phyloP scores from a whole-genome alignment of 148 eudicot genomes.

The Vaccinium corymbosum region DNA sequence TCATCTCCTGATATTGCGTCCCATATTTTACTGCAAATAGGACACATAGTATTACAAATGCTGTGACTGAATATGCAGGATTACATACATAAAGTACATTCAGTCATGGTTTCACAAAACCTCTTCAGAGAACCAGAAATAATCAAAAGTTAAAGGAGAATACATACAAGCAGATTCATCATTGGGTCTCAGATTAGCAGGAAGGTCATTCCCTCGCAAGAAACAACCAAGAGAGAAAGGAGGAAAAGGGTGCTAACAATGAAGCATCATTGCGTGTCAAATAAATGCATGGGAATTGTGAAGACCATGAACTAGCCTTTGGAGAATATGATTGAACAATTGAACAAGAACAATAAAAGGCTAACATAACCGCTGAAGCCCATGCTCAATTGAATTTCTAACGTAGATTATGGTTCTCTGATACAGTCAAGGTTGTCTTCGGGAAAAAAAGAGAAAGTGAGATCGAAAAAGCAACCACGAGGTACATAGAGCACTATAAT shows the following conservation, averaged over 20 bases:
- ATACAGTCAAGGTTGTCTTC: background rate
- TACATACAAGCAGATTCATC: background rate
- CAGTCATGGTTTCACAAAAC: background rate
- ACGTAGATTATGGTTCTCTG: background rate
- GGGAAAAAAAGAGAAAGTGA: background rate
- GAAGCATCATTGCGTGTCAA: background rate
- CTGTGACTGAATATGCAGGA: background rate
- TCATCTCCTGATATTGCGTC: slow-evolving; percentile 82
- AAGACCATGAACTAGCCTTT: background rate
- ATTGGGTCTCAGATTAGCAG: background rate
- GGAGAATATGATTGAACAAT: background rate
- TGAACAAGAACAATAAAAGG: background rate
- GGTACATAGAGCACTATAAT: background rate
- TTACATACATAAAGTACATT: background rate
- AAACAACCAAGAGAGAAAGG: background rate
- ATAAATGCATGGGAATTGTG: slow-evolving; percentile 2
- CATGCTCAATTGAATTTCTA: background rate
- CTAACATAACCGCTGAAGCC: background rate
- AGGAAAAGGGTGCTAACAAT: background rate
- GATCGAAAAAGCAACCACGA: background rate
- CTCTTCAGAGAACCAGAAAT: background rate
- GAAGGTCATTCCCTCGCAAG: background rate
- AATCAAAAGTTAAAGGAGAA: background rate
- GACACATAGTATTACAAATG: background rate
- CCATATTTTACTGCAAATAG: slow-evolving; percentile 67